Evolutionary conservation across 257 asterid genomes (phyloP).

Genomic region (Mentha longifolia): DNA sequence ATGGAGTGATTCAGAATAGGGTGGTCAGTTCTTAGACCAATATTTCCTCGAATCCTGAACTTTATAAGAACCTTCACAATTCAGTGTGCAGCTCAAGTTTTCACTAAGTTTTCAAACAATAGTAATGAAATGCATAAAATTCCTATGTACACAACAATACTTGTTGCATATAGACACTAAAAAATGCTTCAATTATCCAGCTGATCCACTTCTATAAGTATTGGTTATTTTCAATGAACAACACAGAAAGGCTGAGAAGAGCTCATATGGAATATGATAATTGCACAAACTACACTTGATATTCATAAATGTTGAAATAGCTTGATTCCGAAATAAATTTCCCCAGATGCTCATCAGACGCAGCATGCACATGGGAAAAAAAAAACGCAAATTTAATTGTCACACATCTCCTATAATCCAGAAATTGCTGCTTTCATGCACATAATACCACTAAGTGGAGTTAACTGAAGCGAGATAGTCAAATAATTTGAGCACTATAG

Average conservation of each 20-base stretch:
- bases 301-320: not conserved
- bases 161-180: not conserved
- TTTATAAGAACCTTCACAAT: constrained; percentile 9
- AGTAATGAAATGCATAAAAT: not conserved
- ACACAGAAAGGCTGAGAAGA: not conserved
- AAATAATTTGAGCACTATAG: constrained; percentile 6
- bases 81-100: constrained; percentile 11
- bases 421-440: constrained; percentile 11
- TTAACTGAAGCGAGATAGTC: constrained; percentile 4
- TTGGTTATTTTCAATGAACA: not conserved
- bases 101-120: not conserved
- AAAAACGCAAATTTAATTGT: not conserved
- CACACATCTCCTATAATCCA: not conserved
- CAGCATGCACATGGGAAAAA: not conserved
- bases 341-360: constrained; percentile 6
- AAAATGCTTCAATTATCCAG: constrained; percentile 12
- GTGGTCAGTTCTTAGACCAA: not conserved
- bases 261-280: not conserved
- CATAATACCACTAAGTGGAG: not conserved
- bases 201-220: constrained; percentile 14
- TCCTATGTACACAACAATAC: not conserved
- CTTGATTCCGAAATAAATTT: constrained; percentile 14
- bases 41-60: not conserved
- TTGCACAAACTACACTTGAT: constrained; percentile 5
- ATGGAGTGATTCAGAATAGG: constrained; percentile 15